Base-by-base conservation (phyloP, 202 grass and related monocot genomes). In the Setaria viridis region DNA sequence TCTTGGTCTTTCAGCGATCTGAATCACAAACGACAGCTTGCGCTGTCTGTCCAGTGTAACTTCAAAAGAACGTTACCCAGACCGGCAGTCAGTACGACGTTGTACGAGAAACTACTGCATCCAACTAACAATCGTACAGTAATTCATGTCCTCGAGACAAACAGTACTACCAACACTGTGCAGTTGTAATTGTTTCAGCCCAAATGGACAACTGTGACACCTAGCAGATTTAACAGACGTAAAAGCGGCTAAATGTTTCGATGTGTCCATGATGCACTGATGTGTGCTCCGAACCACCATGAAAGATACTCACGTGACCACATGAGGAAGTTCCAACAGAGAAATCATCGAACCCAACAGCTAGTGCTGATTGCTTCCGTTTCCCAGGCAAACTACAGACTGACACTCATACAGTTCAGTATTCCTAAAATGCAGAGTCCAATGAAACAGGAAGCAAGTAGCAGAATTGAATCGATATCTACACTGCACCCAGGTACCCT, bases 121-220 rank as follows among this genome's bases (percentile, higher is more conserved):
- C 47, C 84, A 86, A 72, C 84, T 15, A 80, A 64, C 70, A 56
- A 35, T 59, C 77, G 58, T 86, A 80, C 68, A 13, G 3, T 7
- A 66, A 35, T 74, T 80, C 68, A 74, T n/a, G 42, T 33, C 47
- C 57, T 43, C 53, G 33, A 86, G 76, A 72, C 37, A 79, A 37
- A 80, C 10, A 39, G 85, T 46, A 46, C 39, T 34, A 25, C 77
- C 41, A 19, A 15, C 50, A 49, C 30, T 47, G 21, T 17, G 60
- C 49, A 45, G 49, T 41, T 29, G 8, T 51, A 19, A 46, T 30
- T 72, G 56, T 70, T 67, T 19, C 39, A 30, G 8, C 11, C 39
- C 25, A 67, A 47, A 58, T 58, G 16, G 62, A 10, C 35, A 67
- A 34, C 14, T 70, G 57, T 46, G 37, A 70, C 51, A 29, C 53